Evolutionary conservation across 352 stramenopile species (phyloP), one percentile per base, ranked within the genome.

Genomic region (Thraustotheca clavata): DNA sequence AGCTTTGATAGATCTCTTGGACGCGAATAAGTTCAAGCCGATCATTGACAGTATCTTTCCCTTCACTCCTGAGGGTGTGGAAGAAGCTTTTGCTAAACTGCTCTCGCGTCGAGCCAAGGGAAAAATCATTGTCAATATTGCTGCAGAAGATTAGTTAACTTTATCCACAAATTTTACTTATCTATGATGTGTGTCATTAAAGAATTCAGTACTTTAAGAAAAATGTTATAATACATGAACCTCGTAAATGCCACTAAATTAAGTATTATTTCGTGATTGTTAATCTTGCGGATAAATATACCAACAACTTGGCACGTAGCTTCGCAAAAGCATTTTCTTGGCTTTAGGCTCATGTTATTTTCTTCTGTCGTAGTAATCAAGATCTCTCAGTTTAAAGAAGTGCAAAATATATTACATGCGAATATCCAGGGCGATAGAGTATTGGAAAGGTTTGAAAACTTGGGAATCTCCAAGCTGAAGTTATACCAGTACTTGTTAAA

Each of bases 61-160:
- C 24, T 62, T 62, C 38, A 49, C 55, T 6, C 14, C 27, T 20
- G 27, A 16, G 27, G 55, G 55, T 27, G 35, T 62, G 6, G 55
- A 54, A 16, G 55, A 59, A 14, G 55, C 55, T 1, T 62, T 62
- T 62, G 55, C 11, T 8, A 62, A 49, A 35, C 35, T 62, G 16
- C 20, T 36, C 5, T 62, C 55, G 34, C 55, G 55, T 9, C 55
- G 55, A 4, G 35, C 38, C 14, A 59, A 55, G 55, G 55, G 55
- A 47, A 59, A 55, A 20, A 29, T 62, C 24, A 41, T 62, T 0
- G 31, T 62, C 20, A 41, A 47, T 55, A 22, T 62, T 16, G 16
- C 38, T 16, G 16, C 38, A 43, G 38, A 43, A 16, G 38, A 16
- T 16, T 43, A 43, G 38, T 43, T 43, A 16, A 43, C 16, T 20